phyloP scores from a whole-genome alignment of 805 yeast genomes.

The Blastobotrys robertii region DNA sequence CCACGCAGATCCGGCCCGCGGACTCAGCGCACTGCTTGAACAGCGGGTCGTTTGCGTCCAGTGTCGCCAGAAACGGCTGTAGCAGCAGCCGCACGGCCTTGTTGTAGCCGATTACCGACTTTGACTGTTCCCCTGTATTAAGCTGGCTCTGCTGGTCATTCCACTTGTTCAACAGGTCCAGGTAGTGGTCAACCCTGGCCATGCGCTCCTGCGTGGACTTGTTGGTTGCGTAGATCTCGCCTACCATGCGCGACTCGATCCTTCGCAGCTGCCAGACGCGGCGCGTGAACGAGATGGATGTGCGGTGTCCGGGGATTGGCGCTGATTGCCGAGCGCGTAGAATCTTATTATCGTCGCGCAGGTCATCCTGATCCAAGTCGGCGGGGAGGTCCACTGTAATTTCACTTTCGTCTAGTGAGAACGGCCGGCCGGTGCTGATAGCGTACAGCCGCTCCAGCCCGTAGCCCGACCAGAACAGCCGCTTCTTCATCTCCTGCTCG shows the following conservation, averaged over 20 bases:
- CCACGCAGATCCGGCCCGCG: conserved; percentile 59
- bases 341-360: conserved; percentile 9
- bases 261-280: conserved; percentile 48
- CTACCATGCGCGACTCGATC: conserved; percentile 51
- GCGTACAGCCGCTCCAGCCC: conserved; percentile 52
- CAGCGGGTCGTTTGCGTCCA: conserved; percentile 50
- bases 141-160: conserved; percentile 31
- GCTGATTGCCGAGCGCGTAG: conserved; percentile 3
- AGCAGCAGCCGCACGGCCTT: conserved; percentile 49
- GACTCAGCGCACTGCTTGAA: conserved; percentile 63
- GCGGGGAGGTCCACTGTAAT: conserved; percentile 24
- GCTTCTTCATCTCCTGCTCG: conserved; percentile 33
- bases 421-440: conserved; percentile 51
- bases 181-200: conserved; percentile 41
- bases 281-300: conserved; percentile 37
- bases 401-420: conserved; percentile 41
- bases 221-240: conserved; percentile 34
- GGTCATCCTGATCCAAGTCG: conserved; percentile 15
- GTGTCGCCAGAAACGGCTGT: conserved; percentile 53
- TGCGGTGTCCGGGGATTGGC: conserved; percentile 8
- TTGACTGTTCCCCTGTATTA: conserved; percentile 38
- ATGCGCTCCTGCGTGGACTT: conserved; percentile 30
- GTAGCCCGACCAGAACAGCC: conserved; percentile 58
- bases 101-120: conserved; percentile 48
- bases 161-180: conserved; percentile 50